Conservation (phyloP, 768 basidiomycete species). For the Leccinum boreale region DNA sequence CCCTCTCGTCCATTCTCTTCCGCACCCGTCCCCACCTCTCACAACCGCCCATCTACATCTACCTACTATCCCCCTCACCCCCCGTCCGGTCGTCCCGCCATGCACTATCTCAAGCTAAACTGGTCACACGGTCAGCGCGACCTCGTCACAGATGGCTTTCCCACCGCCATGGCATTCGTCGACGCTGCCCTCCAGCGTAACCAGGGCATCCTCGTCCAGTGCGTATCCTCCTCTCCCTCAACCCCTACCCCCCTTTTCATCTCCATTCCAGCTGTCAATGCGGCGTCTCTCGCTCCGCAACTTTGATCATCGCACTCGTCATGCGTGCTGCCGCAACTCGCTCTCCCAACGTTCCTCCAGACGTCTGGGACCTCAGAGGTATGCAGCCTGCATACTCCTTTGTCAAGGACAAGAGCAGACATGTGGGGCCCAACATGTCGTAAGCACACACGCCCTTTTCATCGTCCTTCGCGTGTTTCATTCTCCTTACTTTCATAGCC, state of each 20-base stretch:
- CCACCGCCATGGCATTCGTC: conserved; percentile 75
- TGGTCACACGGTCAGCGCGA: conserved; percentile 97
- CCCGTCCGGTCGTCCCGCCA: conserved; percentile 65
- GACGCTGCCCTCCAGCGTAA: conserved; percentile 73
- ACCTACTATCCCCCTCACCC: conserved; percentile 68
- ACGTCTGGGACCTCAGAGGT: conserved; percentile 76
- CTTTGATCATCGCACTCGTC: conserved; percentile 84
- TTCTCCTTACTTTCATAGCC: conserved; percentile 42
- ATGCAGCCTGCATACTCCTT: conserved; percentile 90
- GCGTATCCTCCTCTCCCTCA: conserved; percentile 34
- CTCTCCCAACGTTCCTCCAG: conserved; percentile 62
- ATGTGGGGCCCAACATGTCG: conserved; percentile 94
- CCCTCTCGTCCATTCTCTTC: conserved; percentile 61
- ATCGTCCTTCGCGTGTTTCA: conserved; percentile 22
- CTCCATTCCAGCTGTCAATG: conserved; percentile 74
- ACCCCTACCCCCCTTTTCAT: conserved; percentile 13
- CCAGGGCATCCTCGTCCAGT: conserved; percentile 85
- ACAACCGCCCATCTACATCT: conserved; percentile 29
- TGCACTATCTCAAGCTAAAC: conserved; percentile 85
- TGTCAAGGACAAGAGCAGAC: conserved; percentile 86
- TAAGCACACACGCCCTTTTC: conserved; percentile 43
- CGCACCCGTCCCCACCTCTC: conserved; percentile 57
- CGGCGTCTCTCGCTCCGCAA: conserved; percentile 89
- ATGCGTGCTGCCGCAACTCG: conserved; percentile 85
- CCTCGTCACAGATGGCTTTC: conserved; percentile 76